These are phyloP conservation scores for Fraxinus velutina DNA, from an alignment of 305 asterid genomes.

Conservation along the genomic window DNA sequence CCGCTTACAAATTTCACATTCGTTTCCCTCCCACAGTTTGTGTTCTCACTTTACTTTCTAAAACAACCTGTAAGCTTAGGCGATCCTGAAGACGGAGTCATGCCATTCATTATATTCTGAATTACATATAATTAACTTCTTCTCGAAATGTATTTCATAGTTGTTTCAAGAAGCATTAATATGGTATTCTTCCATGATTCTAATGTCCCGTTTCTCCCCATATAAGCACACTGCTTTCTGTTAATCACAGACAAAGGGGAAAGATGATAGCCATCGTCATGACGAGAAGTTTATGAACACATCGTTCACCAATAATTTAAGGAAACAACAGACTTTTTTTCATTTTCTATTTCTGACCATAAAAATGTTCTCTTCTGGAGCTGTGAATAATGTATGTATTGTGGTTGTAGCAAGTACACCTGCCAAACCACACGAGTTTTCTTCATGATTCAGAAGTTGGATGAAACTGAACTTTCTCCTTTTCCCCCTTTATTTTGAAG, in stretches of 20 bases:
- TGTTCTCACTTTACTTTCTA: neutral
- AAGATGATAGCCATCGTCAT: neutral
- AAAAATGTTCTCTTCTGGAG: neutral
- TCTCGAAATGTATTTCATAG: neutral
- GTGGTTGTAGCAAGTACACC: neutral
- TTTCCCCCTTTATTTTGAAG: conserved; percentile 39
- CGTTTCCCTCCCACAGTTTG: neutral
- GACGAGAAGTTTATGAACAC: neutral
- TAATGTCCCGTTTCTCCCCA: neutral
- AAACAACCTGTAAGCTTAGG: neutral
- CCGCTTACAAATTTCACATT: neutral
- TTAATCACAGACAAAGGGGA: neutral
- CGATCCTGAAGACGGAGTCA: neutral
- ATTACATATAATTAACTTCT: neutral
- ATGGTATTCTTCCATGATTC: neutral
- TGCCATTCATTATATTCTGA: neutral
- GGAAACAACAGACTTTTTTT: neutral
- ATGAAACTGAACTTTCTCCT: neutral
- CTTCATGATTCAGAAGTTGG: neutral
- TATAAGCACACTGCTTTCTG: neutral
- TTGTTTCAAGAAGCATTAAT: neutral
- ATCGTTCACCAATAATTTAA: neutral
- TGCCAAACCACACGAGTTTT: neutral
- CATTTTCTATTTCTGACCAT: neutral
- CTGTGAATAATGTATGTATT: neutral